Percentiles rank a stretch among this genome's conserved stretches.
Conservation (phyloP, 2,329 filamentous ascomycete genomes). For the Pochonia chlamydosporia region DNA sequence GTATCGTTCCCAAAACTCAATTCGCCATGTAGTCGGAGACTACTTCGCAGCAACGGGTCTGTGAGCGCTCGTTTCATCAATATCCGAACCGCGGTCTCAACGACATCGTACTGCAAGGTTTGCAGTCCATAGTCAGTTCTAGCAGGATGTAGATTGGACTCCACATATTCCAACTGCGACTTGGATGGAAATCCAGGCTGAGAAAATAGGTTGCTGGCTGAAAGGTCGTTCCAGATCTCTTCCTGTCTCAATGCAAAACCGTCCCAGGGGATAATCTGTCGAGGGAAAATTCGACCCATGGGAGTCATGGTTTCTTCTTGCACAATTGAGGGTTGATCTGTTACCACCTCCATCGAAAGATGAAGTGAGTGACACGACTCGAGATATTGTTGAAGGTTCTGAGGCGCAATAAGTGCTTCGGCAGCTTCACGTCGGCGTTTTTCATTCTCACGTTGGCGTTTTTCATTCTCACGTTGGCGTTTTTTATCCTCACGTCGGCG, state of each 20-base stretch:
- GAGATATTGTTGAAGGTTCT: slow-evolving; percentile 23
- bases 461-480: too few relatives aligned
- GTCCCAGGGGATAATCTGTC: slow-evolving; percentile 29
- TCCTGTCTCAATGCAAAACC: slow-evolving; percentile 26
- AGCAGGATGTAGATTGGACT: slow-evolving; percentile 23
- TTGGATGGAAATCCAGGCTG: slow-evolving; percentile 22
- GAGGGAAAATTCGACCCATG: slow-evolving; percentile 25
- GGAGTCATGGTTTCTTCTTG: slow-evolving; percentile 27
- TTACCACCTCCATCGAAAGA: slow-evolving; percentile 23
- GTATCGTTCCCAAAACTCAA: slow-evolving; percentile 31
- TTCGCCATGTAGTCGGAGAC: slow-evolving; percentile 25
- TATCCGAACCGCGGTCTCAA: slow-evolving; percentile 29
- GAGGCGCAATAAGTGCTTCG: slow-evolving; percentile 17
- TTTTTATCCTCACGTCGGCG: too few relatives aligned
- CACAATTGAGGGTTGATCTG: slow-evolving; percentile 23
- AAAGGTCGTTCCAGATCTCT: slow-evolving; percentile 25
- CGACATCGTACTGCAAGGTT: slow-evolving; percentile 24
- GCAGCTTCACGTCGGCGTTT: slow-evolving; percentile 21
- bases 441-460: too few relatives aligned
- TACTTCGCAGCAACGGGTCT: slow-evolving; percentile 19
- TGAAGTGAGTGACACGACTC: slow-evolving; percentile 26
- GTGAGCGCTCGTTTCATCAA: slow-evolving; percentile 22
- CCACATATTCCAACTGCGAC: slow-evolving; percentile 28
- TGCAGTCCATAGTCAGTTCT: slow-evolving; percentile 28
- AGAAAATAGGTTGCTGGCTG: slow-evolving; percentile 20